Evolutionary conservation across 202 grass and related monocot genomes (phyloP), one percentile per base, ranked within the genome.

Genomic region (Elaeis oleifera): DNA sequence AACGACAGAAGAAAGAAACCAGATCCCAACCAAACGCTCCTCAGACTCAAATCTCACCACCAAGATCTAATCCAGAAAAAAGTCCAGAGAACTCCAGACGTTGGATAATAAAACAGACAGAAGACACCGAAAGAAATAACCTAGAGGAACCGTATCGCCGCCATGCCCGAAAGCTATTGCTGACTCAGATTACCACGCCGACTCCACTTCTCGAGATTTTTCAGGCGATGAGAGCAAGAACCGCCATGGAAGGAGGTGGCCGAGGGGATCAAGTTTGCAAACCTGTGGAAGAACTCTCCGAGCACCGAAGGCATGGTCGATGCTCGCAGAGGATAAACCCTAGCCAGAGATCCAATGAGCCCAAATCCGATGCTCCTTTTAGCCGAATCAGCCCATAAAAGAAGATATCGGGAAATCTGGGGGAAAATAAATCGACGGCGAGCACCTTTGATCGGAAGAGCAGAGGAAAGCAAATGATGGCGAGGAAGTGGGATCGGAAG

Each of bases 271-370:
- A 63, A 54, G 50, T 50, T 61, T 5, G 50, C 51, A 51, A 25
- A 20, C 19, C 59, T 50, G 60, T 17, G 29, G 29, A 49, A 6
- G 50, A 60, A 28, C 50, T 53, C 59, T 23, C 51, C 59, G 70
- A 63, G 50, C 59, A 73, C 70, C 70, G 59, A 73, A 73, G 70
- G 70, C 70, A 73, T 73, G 26, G 58, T 55, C 70, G 70, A 73
- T 73, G 70, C 70, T 53, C 59, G 59, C 6, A 26, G 61, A 23
- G 21, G 8, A 44, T 1, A 5, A 55, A 63, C 50, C 18, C 27
- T 56, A 36, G 29, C 24, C 55, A 28, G 51, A 55, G 70, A 71
- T 52, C 65, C 26, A 15, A 67, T 2, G 50, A 55, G 7, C 50
- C 51, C 11, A 3, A 17, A 39, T 21, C 13, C 52, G 65, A 68